Evolutionary conservation across 148 eudicot species (phyloP), one percentile per base, ranked within the genome.

Genomic region (Chenopodium album): DNA sequence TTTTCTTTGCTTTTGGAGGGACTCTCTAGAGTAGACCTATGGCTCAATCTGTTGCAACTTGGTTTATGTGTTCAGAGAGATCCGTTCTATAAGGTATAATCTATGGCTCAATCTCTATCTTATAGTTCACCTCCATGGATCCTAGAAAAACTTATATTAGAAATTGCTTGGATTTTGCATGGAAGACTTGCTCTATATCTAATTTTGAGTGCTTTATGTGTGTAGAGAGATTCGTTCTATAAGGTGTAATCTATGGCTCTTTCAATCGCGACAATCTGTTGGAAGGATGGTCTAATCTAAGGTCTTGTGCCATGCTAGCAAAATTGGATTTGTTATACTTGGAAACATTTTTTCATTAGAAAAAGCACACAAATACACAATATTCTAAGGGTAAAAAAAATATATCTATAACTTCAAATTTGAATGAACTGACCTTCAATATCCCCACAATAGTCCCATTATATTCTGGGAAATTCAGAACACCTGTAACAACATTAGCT

Each of bases 381-480:
- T 64, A 41, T 92, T 91, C 0, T 90, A 90, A 9, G 96, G 90
- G 65, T 90, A 91, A 81, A 92, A 90, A 74, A 94, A 41, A 41
- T 34, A 34, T 0, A 34, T 2, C 89, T 5, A 6, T 17, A 96
- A 90, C 89, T 91, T 92, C 26, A 93, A 88, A 65, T 92, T 71
- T 41, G 91, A 0, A 90, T 47, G 11, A n/a, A 4, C 16, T 85
- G 65, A 95, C 99, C 99, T 95, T 95, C 94, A 95, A 87, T 66
- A 95, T 94, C 20, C 99, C 98, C 26, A 96, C 97, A 60, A 87
- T 82, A 19, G 99, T 96, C 9, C 99, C 98, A 28, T 92, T 87
- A 77, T 88, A 92, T 65, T 86, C 90, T 0, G 90, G 94, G 48
- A 96, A 96, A 79, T 96, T 94, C 31, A 81, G 82, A 2, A 96